These are phyloP conservation scores for Russula griseocarnosa DNA, from an alignment of 768 basidiomycete species.

Conservation along the genomic window DNA sequence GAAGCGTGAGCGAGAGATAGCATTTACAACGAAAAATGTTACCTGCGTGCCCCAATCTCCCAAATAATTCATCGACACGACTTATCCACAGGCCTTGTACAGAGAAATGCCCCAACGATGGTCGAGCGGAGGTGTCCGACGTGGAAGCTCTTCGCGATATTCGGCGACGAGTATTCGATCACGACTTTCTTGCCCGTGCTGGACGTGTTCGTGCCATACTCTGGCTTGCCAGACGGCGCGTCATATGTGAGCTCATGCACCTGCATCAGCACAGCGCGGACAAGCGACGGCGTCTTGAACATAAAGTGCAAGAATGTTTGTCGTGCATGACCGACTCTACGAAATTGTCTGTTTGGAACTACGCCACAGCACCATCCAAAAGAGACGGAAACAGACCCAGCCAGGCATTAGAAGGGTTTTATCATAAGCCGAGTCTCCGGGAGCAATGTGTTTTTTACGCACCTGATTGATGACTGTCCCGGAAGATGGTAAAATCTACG, in stretches of 20 bases:
- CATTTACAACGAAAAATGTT: not conserved
- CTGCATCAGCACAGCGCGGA: constrained; percentile 64
- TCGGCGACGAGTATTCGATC: constrained; percentile 89
- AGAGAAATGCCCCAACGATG: constrained; percentile 91
- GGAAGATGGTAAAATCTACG: constrained; percentile 87
- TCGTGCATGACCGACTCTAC: constrained; percentile 64
- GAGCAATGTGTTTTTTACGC: not conserved
- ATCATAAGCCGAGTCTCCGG: not conserved
- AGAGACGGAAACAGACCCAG: not conserved
- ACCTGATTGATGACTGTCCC: constrained; percentile 76
- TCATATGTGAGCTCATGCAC: constrained; percentile 68
- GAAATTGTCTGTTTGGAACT: constrained; percentile 86
- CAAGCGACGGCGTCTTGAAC: constrained; percentile 59
- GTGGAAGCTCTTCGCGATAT: constrained; percentile 98
- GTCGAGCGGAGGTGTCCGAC: constrained; percentile 95
- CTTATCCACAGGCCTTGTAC: constrained; percentile 74
- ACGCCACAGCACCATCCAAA: not conserved
- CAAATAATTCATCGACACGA: too few relatives aligned
- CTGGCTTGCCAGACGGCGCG: constrained; percentile 52
- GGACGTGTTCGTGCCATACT: constrained; percentile 76
- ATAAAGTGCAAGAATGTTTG: constrained; percentile 83
- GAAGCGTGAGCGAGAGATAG: not conserved
- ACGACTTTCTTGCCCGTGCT: constrained; percentile 81
- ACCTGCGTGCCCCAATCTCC: constrained; percentile 99
- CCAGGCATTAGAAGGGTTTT: constrained; percentile 32